Percentiles rank a stretch among this genome's conserved stretches.
Conservation (phyloP, 169 alveolate genomes). For the Eimeria acervulina region DNA sequence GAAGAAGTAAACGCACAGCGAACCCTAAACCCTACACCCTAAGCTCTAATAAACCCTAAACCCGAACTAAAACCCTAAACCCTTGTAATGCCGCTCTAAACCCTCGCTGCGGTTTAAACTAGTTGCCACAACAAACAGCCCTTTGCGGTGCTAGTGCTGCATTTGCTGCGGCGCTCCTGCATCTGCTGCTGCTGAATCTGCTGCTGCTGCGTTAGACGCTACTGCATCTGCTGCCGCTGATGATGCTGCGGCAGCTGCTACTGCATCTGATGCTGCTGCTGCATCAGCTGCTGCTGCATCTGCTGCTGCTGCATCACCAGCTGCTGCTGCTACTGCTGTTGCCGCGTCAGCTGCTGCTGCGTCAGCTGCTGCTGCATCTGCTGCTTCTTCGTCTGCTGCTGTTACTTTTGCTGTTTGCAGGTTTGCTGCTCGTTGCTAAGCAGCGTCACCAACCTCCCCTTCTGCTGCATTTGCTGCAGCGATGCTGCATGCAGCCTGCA, state of each 20-base stretch:
- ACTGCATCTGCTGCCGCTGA: no score
- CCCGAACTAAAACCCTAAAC: background rate
- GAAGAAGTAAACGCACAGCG: constrained; percentile 14
- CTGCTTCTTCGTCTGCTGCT: background rate
- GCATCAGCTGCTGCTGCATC: no score
- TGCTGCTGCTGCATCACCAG: no score
- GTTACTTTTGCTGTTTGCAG: constrained; percentile 9
- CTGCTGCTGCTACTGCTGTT: no score
- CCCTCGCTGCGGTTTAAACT: no score
- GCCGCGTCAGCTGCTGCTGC: background rate
- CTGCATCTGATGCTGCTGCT: no score
- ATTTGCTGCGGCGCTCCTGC: no score
- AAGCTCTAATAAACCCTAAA: constrained; percentile 10
- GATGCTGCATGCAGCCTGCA: constrained; percentile 75
- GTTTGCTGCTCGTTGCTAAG: constrained; percentile 56
- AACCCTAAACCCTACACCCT: constrained; percentile 42
- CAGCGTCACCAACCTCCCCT: constrained; percentile 71
- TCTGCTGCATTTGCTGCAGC: constrained; percentile 76
- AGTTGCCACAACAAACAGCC: background rate
- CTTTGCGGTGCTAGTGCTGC: background rate
- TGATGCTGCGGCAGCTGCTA: no score
- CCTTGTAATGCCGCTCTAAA: background rate
- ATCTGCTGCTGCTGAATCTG: no score
- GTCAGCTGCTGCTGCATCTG: background rate
- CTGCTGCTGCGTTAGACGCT: no score